A percentile compares a stretch with the other conserved stretches of the same genome.
phyloP scores from a whole-genome alignment of 1,284 basidiomycete species.

The Leucoagaricus sp. region DNA sequence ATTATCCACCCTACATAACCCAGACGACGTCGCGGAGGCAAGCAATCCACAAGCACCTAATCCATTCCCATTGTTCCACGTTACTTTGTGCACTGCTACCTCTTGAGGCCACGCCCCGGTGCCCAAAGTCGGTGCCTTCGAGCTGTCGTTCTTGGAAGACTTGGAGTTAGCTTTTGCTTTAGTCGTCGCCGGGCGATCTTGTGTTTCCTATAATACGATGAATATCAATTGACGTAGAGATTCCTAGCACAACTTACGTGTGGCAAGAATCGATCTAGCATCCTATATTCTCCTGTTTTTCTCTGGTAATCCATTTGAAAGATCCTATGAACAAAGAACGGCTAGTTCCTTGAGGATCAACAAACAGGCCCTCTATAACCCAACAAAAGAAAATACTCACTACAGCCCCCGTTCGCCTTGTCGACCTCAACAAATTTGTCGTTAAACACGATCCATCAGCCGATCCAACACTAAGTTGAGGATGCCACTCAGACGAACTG shows the following conservation, averaged over 20 bases:
- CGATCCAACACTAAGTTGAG: constrained; percentile 78
- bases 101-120: constrained; percentile 77
- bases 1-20: constrained; percentile 83
- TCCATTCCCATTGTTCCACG: constrained; percentile 80
- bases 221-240: not conserved
- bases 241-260: constrained; percentile 43
- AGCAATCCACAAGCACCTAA: constrained; percentile 66
- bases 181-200: constrained; percentile 47
- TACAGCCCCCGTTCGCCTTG: constrained; percentile 65
- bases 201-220: constrained; percentile 48
- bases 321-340: constrained; percentile 75
- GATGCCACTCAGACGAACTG: constrained; percentile 81
- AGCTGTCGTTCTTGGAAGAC: constrained; percentile 28
- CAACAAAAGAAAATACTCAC: constrained; percentile 41
- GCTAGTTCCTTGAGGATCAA: constrained; percentile 48
- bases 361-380: no score
- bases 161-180: constrained; percentile 22
- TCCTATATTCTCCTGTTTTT: constrained; percentile 69
- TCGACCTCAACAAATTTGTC: constrained; percentile 70
- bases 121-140: constrained; percentile 30
- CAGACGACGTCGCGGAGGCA: constrained; percentile 80
- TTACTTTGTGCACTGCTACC: constrained; percentile 73
- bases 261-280: constrained; percentile 84
- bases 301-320: constrained; percentile 88
- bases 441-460: constrained; percentile 81